Conservation (phyloP, 495 filamentous ascomycete species). For the Amphirosellinia nigrospora region DNA sequence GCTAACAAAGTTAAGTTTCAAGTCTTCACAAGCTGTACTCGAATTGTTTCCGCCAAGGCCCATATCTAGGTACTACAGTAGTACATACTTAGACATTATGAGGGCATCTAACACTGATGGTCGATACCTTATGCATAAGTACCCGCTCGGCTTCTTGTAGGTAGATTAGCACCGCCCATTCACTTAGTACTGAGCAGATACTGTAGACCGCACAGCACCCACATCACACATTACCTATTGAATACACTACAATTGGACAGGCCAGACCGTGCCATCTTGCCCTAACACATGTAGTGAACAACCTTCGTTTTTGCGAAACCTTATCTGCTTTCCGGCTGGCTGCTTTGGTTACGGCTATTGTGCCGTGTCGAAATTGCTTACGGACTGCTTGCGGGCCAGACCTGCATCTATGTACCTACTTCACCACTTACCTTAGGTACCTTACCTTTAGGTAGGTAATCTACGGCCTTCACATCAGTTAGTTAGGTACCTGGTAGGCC, state of each 20-base stretch:
- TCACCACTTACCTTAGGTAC: too few relatives aligned
- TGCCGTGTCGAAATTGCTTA: constrained; percentile 5
- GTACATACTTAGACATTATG: too few relatives aligned
- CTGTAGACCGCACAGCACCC: background rate
- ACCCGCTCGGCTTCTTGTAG: too few relatives aligned
- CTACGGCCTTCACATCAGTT: background rate
- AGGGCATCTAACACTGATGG: too few relatives aligned
- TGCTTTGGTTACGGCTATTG: constrained; percentile 1
- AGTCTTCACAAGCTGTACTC: background rate
- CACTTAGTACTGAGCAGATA: background rate
- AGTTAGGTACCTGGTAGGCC: background rate
- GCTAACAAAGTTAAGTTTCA: background rate
- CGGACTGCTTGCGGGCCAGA: background rate
- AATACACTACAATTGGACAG: background rate
- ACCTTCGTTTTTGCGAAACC: background rate
- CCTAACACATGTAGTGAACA: constrained; percentile 3
- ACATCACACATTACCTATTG: constrained; percentile 11
- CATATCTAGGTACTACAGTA: too few relatives aligned
- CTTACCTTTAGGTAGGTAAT: too few relatives aligned
- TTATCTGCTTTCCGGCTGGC: constrained; percentile 9
- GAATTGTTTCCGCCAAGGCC: background rate
- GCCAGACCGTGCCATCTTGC: background rate
- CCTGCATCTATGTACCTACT: background rate
- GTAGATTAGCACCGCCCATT: too few relatives aligned
- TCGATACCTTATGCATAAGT: too few relatives aligned